These are phyloP conservation scores for Gaertneriomyces semiglobifer DNA, from an alignment of 192 early-diverging fungal species.

Conservation along the genomic window DNA sequence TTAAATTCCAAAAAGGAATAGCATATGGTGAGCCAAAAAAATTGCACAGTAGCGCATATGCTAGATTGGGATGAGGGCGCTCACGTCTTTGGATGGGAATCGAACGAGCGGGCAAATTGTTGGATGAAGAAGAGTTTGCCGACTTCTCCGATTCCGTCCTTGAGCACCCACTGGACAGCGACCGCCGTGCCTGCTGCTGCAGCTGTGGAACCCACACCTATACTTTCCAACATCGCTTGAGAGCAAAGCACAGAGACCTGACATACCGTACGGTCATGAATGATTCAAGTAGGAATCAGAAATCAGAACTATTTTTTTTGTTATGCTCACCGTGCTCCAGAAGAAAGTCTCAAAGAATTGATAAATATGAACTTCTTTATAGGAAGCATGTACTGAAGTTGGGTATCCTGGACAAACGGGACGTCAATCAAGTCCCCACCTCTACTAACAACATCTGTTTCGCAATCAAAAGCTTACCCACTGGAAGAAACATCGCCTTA, in stretches of 20 bases:
- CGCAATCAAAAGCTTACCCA: slow-evolving; percentile 24
- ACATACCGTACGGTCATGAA: neutral
- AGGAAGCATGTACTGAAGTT: slow-evolving; percentile 54
- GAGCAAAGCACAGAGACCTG: slow-evolving; percentile 62
- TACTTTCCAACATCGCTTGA: slow-evolving; percentile 62
- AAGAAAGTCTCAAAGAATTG: slow-evolving; percentile 62
- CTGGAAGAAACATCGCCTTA: slow-evolving; percentile 57
- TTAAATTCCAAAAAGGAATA: too few relatives aligned
- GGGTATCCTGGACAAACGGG: slow-evolving; percentile 47
- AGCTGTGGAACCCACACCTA: slow-evolving; percentile 52
- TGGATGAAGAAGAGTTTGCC: slow-evolving; percentile 72
- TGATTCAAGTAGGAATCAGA: slow-evolving; percentile 4
- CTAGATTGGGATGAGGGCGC: too few relatives aligned
- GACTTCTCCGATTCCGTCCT: slow-evolving; percentile 64
- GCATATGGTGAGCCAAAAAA: too few relatives aligned
- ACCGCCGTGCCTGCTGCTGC: slow-evolving; percentile 58
- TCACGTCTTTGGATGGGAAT: slow-evolving; percentile 65
- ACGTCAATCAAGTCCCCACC: neutral
- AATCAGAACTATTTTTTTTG: neutral
- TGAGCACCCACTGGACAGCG: slow-evolving; percentile 68
- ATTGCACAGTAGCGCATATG: too few relatives aligned
- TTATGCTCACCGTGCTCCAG: slow-evolving; percentile 50
- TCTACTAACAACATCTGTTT: neutral
- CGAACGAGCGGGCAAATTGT: slow-evolving; percentile 61
- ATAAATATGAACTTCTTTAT: slow-evolving; percentile 56